Evolutionary conservation across 2,329 filamentous ascomycete species (phyloP), one percentile per base, ranked within the genome.

Genomic region (Periconia macrospinosa): DNA sequence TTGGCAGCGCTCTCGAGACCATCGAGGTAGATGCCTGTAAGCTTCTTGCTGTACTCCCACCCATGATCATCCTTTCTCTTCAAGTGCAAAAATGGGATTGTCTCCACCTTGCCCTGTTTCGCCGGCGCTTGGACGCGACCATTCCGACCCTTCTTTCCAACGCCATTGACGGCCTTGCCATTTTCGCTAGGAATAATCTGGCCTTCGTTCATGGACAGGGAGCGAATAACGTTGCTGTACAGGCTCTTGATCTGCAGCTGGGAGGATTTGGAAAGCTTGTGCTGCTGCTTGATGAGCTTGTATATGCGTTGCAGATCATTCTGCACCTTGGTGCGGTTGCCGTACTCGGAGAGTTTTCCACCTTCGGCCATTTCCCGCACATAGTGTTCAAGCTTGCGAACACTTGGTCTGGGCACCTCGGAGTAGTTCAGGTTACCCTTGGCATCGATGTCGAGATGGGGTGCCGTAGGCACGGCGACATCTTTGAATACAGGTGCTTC

Each of bases 1-100:
- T 87, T 89, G 60, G 94, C 94, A 61, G 92, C 92, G 59, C 92
- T 85, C 78, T 96, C 92, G 30, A 99, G 79, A 58, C 91, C 92
- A 72, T 97, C 91, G 33, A 99, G 85, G 74, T 99, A 99, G 64
- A 92, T 77, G 53, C 91, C 90, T 20, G 94, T 97, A 53, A 99
- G 85, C 81, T 95, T 97, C 84, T 97, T 99, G 86, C 91, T 97
- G 81, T 97, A 99, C 71, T 97, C 92, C 94, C 94, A 99, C 57
- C 93, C 93, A 69, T 96, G 89, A 57, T 92, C 86, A 50, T 90
- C 87, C 78, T 96, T 95, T 76, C 91, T 90, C 85, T 97, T 97
- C 53, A 99, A 81, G 74, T 99, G 94, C 49, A 99, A 79, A 86
- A 99, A 99, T 33, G 94, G 94, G 64, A 99, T 95, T 17, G 94